These are phyloP conservation scores for Mortierella sp. DNA, from an alignment of 371 early-diverging fungal species.

Conservation along the genomic window DNA sequence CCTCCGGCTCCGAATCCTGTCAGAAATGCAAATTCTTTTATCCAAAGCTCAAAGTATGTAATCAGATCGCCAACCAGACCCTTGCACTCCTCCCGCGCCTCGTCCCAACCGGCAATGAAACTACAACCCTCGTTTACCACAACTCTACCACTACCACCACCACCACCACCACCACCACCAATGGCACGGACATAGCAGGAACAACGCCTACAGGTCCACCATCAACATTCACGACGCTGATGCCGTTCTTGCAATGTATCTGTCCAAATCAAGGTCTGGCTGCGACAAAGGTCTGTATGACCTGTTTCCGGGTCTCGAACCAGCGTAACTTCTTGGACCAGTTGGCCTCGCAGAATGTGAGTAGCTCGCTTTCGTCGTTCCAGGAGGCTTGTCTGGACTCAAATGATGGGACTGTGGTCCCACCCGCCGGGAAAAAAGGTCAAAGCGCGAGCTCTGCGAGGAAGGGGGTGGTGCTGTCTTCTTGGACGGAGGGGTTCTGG, in stretches of 20 bases:
- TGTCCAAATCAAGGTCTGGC: conserved; percentile 42
- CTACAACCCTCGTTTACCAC: background rate
- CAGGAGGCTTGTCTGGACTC: conserved; percentile 44
- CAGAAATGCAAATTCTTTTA: conserved; percentile 45
- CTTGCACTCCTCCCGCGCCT: conserved; percentile 1
- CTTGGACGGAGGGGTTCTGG: background rate
- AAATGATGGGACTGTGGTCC: conserved; percentile 24
- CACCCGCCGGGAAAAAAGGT: conserved; percentile 18
- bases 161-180: background rate
- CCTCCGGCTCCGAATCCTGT: conserved; percentile 42
- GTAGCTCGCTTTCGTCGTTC: conserved; percentile 19
- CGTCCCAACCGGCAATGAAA: background rate
- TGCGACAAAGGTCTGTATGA: conserved; percentile 34
- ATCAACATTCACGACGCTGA: conserved; percentile 34
- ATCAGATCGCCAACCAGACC: conserved; percentile 37
- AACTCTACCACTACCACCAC: no score
- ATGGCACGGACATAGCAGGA: background rate
- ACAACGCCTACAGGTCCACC: background rate
- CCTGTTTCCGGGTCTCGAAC: conserved; percentile 32
- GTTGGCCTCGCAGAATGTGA: conserved; percentile 28
- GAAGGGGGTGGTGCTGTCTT: background rate
- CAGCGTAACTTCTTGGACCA: conserved; percentile 34
- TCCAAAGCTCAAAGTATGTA: conserved; percentile 40
- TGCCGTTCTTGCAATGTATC: conserved; percentile 41
- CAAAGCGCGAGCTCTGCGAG: conserved; percentile 22